Evolutionary conservation across 176 grass and related monocot species (phyloP).

Genomic region (Luzula sylvatica): DNA sequence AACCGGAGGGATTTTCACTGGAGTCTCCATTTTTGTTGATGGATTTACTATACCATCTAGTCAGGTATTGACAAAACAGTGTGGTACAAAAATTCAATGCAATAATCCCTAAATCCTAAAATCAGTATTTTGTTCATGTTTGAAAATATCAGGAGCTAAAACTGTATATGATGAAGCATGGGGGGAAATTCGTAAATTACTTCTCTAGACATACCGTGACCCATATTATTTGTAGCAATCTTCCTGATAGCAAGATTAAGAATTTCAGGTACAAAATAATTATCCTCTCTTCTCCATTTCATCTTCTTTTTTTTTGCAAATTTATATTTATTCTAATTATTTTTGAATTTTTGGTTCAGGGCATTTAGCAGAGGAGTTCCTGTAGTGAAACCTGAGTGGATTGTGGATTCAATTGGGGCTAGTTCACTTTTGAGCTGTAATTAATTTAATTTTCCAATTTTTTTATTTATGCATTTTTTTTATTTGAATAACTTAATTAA

Average conservation of each 20-base stretch:
- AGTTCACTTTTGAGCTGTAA: slow-evolving; percentile 71
- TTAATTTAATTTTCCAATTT: slow-evolving; percentile 4
- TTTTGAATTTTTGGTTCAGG: slow-evolving; percentile 36
- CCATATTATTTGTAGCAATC: slow-evolving; percentile 69
- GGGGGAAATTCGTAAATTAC: slow-evolving; percentile 80
- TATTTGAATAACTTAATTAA: slow-evolving; percentile 3
- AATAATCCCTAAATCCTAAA: background rate
- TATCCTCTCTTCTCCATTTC: background rate
- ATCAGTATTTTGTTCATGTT: background rate
- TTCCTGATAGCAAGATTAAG: slow-evolving; percentile 69
- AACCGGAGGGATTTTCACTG: slow-evolving; percentile 22
- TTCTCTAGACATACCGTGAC: slow-evolving; percentile 74
- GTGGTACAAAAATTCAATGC: background rate
- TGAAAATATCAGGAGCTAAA: slow-evolving; percentile 57
- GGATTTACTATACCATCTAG: slow-evolving; percentile 32
- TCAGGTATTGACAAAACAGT: slow-evolving; percentile 20
- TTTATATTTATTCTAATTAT: background rate
- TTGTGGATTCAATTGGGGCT: slow-evolving; percentile 68
- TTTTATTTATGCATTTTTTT: background rate
- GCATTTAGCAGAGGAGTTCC: slow-evolving; percentile 68
- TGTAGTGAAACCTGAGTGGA: slow-evolving; percentile 80
- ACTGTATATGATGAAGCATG: slow-evolving; percentile 81
- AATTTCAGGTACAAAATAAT: slow-evolving; percentile 53
- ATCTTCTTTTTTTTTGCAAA: background rate
- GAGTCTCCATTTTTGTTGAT: slow-evolving; percentile 37